These are phyloP conservation scores for Chaetoceros tenuissimus DNA, from an alignment of 108 stramenopile species.

Conservation along the genomic window DNA sequence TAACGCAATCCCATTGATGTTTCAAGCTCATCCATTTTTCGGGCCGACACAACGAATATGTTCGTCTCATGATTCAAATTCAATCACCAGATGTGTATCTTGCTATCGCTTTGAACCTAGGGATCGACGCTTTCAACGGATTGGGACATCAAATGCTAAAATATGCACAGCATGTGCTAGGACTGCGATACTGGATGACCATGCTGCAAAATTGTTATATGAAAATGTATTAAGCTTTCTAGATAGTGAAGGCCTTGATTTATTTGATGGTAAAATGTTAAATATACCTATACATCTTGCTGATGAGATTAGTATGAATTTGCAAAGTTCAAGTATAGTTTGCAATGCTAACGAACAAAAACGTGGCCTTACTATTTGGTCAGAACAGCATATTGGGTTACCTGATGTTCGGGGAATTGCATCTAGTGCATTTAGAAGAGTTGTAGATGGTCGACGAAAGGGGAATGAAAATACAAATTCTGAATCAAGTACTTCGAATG, in stretches of 20 bases:
- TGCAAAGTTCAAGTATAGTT: conserved; percentile 16
- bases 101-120: conserved; percentile 61
- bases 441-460: conserved; percentile 29
- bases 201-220: conserved; percentile 45
- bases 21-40: conserved; percentile 46
- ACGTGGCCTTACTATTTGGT: background rate
- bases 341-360: background rate
- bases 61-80: conserved; percentile 27
- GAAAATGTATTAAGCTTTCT: conserved; percentile 46
- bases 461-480: conserved; percentile 9
- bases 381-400: background rate
- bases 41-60: conserved; percentile 44
- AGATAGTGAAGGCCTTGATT: conserved; percentile 26
- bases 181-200: conserved; percentile 37
- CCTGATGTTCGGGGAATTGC: background rate
- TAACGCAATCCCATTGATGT: background rate
- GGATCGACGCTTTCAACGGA: conserved; percentile 41
- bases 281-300: conserved; percentile 51
- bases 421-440: conserved; percentile 43
- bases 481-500: background rate
- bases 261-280: conserved; percentile 31
- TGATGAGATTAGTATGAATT: conserved; percentile 40
- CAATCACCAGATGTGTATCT: conserved; percentile 41
- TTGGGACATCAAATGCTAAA: conserved; percentile 38
- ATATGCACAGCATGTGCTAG: conserved; percentile 59